These are phyloP conservation scores for Pseudocohnilembus persalinus DNA, from an alignment of 169 alveolate species.

Conservation along the genomic window DNA sequence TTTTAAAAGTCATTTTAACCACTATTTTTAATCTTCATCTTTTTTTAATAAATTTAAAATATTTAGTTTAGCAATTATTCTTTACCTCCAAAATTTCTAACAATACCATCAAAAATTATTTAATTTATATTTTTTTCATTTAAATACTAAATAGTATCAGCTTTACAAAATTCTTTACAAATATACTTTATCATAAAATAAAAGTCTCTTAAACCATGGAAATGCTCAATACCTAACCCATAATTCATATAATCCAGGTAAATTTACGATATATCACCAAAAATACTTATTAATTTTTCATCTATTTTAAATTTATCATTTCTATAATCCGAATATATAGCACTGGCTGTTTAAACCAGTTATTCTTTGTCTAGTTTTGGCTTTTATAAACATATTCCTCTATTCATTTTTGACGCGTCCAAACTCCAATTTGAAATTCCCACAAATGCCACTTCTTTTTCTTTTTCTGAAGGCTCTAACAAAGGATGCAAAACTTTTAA, in stretches of 20 bases:
- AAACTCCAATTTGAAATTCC: constrained; percentile 75
- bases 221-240: not conserved
- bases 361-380: not conserved
- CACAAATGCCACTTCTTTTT: constrained; percentile 47
- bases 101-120: not conserved
- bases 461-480: constrained; percentile 32
- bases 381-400: constrained; percentile 18
- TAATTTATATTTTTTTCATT: too few species aligned
- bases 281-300: not conserved
- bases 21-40: not conserved
- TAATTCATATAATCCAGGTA: not conserved
- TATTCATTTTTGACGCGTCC: constrained; percentile 74
- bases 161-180: not conserved
- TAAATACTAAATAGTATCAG: not conserved
- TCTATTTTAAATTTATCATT: too few species aligned
- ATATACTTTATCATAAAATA: not conserved
- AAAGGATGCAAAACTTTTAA: constrained; percentile 67
- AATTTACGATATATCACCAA: not conserved
- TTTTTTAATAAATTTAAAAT: too few species aligned
- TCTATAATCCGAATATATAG: not conserved
- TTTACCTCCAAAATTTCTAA: not conserved
- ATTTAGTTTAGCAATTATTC: too few species aligned
- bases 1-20: not conserved
- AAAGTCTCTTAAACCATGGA: not conserved
- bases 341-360: not conserved